These are phyloP conservation scores for Candolleomyces eurysporus DNA, from an alignment of 768 basidiomycete genomes.

Conservation along the genomic window DNA sequence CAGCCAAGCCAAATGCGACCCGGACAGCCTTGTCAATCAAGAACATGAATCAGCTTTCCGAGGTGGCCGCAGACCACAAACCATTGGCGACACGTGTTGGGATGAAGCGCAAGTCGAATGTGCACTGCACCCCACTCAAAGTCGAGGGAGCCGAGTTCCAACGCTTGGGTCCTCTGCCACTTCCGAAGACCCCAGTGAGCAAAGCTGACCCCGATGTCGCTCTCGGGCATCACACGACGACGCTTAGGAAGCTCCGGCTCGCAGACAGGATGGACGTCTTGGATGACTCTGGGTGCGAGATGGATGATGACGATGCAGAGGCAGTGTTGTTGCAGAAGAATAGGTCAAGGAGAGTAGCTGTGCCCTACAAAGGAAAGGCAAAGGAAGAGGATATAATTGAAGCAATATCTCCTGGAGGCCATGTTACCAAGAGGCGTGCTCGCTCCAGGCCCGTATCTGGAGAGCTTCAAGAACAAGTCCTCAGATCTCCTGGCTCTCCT, in stretches of 20 bases:
- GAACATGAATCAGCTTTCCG: slow-evolving; percentile 23
- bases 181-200: slow-evolving; percentile 51
- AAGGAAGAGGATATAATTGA: slow-evolving; percentile 58
- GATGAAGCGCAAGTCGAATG: slow-evolving; percentile 65
- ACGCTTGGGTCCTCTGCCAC: slow-evolving; percentile 52
- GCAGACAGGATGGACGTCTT: slow-evolving; percentile 49
- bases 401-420: slow-evolving; percentile 74
- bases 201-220: slow-evolving; percentile 54
- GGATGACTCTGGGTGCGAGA: slow-evolving; percentile 54
- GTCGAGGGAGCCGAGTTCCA: slow-evolving; percentile 46
- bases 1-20: slow-evolving; percentile 51
- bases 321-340: slow-evolving; percentile 5
- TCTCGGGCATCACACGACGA: slow-evolving; percentile 56
- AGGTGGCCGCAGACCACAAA: slow-evolving; percentile 13
- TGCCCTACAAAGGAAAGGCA: slow-evolving; percentile 34
- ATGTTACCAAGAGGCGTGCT: slow-evolving; percentile 72
- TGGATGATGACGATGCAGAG: slow-evolving; percentile 33
- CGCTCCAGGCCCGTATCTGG: slow-evolving; percentile 69
- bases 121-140: slow-evolving; percentile 55
- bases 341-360: not conserved
- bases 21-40: slow-evolving; percentile 37
- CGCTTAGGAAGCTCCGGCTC: slow-evolving; percentile 59
- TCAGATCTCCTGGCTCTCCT: slow-evolving; percentile 30
- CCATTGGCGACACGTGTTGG: slow-evolving; percentile 36
- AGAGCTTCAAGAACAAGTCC: slow-evolving; percentile 56